These are phyloP conservation scores for Stachybotrys chlorohalonatus DNA, from an alignment of 2,329 filamentous ascomycete genomes.

Conservation along the genomic window DNA sequence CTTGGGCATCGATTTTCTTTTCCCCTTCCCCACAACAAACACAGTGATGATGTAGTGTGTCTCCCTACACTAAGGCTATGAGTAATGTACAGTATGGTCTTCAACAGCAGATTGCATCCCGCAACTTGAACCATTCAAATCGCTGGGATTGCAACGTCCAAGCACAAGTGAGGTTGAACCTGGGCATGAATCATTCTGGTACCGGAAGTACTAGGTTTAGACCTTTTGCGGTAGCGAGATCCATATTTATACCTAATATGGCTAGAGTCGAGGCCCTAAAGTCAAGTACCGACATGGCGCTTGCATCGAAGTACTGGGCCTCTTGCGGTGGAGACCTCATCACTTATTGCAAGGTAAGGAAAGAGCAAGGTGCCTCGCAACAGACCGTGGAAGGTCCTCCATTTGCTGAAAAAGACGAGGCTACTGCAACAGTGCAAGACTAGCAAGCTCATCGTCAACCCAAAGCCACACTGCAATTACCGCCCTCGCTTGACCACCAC, in stretches of 20 bases:
- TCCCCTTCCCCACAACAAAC: too few relatives aligned
- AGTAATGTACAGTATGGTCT: neutral
- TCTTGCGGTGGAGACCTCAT: too few relatives aligned
- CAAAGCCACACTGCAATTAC: neutral
- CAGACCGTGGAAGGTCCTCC: too few relatives aligned
- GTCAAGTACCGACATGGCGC: slow-evolving; percentile 9
- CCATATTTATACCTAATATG: neutral
- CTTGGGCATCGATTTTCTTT: too few relatives aligned
- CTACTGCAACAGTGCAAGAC: too few relatives aligned
- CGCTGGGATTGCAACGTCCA: neutral
- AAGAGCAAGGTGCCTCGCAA: neutral
- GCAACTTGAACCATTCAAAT: neutral
- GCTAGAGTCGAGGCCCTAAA: neutral
- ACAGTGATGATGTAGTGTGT: too few relatives aligned
- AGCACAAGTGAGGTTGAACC: neutral
- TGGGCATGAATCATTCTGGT: neutral
- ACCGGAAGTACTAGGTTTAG: neutral
- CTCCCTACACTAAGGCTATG: too few relatives aligned
- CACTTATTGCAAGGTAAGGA: neutral
- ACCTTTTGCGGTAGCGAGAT: neutral
- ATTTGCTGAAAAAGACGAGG: too few relatives aligned
- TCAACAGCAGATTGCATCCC: neutral
- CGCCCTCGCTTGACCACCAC: neutral
- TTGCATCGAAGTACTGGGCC: neutral
- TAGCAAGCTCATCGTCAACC: too few relatives aligned